Conservation (phyloP, 2,329 filamentous ascomycete genomes). For the Cladosporium colombiae region DNA sequence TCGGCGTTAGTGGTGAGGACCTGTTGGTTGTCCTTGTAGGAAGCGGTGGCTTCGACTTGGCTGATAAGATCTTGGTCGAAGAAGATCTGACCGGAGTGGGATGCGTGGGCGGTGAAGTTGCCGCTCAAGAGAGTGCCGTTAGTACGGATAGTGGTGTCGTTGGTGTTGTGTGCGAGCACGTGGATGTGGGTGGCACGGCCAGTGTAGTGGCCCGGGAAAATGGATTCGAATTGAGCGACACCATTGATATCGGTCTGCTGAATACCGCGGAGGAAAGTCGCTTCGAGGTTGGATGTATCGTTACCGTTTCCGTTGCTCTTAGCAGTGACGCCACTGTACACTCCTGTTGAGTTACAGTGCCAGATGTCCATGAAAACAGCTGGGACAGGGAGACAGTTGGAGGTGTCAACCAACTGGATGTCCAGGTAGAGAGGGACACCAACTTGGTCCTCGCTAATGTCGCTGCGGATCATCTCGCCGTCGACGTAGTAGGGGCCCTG, state of each 20-base stretch:
- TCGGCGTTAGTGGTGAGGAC: conserved; percentile 52
- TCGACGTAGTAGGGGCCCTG: conserved; percentile 37
- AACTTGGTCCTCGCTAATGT: conserved; percentile 43
- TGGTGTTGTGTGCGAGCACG: conserved; percentile 35
- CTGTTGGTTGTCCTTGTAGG: conserved; percentile 46
- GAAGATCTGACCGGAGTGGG: conserved; percentile 65
- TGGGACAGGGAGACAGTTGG: conserved; percentile 44
- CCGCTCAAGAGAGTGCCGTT: conserved; percentile 57
- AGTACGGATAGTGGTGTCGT: conserved; percentile 39
- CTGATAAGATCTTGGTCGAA: conserved; percentile 60
- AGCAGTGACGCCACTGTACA: conserved; percentile 43
- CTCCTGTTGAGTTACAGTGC: conserved; percentile 50
- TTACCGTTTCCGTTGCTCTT: conserved; percentile 25
- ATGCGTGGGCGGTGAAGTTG: conserved; percentile 52
- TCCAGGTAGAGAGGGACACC: conserved; percentile 46
- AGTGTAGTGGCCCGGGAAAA: conserved; percentile 47
- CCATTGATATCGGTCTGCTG: conserved; percentile 38
- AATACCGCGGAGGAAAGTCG: conserved; percentile 42
- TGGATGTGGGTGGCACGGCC: conserved; percentile 45
- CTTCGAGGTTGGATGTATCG: conserved; percentile 28
- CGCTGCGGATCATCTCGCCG: conserved; percentile 39
- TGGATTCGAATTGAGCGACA: conserved; percentile 42
- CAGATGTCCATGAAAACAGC: conserved; percentile 46
- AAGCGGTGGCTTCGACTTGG: conserved; percentile 49
- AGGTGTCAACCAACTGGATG: conserved; percentile 45